A percentile compares a stretch with the other conserved stretches of the same genome.
Conservation (phyloP, 306 rosid genomes). For the Lathyrus sativus region DNA sequence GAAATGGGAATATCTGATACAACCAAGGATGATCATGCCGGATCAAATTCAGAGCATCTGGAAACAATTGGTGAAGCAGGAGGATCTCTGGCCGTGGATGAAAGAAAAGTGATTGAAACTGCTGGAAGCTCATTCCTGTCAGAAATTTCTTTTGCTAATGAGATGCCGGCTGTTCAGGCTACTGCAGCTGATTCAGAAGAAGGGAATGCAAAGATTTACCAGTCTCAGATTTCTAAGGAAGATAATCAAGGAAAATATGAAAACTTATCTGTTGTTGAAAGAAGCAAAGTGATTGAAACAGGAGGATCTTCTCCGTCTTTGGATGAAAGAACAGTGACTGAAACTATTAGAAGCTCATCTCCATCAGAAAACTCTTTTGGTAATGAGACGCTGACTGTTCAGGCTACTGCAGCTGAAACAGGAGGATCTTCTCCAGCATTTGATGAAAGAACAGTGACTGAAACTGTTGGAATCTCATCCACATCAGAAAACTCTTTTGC, state of each 20-base stretch:
- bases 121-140: conserved; percentile 22
- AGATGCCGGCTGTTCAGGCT: conserved; percentile 39
- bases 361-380: conserved; percentile 13
- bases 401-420: conserved; percentile 35
- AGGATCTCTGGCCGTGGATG: conserved; percentile 35
- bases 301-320: conserved; percentile 44
- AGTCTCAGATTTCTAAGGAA: conserved; percentile 45
- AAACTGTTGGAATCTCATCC: conserved; percentile 21
- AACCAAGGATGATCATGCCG: conserved; percentile 3
- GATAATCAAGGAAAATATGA: conserved; percentile 28
- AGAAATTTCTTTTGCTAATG: conserved; percentile 34
- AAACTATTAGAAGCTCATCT: conserved; percentile 17
- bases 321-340: not conserved
- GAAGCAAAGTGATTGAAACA: conserved; percentile 29
- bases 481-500: conserved; percentile 4
- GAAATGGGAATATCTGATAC: conserved; percentile 17
- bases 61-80: conserved; percentile 40
- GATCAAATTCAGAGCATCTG: conserved; percentile 36
- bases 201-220: conserved; percentile 32
- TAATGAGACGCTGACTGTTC: conserved; percentile 40
- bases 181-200: conserved; percentile 33
- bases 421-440: conserved; percentile 42
- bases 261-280: conserved; percentile 31
- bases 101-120: not conserved
- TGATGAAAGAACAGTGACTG: not conserved